Percentiles rank a stretch among this genome's conserved stretches.
Evolutionary conservation across 2,329 filamentous ascomycete species (phyloP).

Genomic region (Dendryphion nanum): DNA sequence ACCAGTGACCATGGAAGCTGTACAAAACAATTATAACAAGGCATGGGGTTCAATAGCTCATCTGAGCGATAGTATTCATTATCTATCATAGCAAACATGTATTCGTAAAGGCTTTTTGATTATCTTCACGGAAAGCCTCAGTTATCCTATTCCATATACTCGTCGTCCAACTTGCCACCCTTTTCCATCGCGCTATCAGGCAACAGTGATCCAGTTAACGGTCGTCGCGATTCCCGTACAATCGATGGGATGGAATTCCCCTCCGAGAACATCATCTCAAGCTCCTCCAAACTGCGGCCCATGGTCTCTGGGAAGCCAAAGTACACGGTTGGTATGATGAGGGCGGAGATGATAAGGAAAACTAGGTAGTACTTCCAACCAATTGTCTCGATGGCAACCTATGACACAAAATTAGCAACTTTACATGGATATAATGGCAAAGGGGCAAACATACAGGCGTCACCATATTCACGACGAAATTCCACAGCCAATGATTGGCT

Average conservation of each 20-base stretch:
- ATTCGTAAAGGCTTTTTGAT: too few species aligned
- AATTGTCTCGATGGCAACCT: conserved; percentile 50
- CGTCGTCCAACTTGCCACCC: neutral
- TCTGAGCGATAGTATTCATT: too few species aligned
- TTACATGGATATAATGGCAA: neutral
- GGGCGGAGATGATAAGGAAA: conserved; percentile 47
- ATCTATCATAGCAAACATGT: too few species aligned
- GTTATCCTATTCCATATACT: neutral
- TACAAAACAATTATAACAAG: too few species aligned
- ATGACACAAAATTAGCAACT: neutral
- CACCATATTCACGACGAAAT: conserved; percentile 27
- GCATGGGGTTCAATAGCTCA: too few species aligned
- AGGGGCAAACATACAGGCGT: conserved; percentile 39
- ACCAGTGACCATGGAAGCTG: too few species aligned
- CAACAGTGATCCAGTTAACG: conserved; percentile 11
- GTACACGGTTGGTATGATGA: conserved; percentile 47
- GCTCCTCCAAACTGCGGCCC: conserved; percentile 50
- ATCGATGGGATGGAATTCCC: conserved; percentile 29
- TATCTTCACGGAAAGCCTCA: neutral
- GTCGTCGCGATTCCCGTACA: conserved; percentile 20
- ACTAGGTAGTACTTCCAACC: conserved; percentile 54
- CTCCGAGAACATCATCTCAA: conserved; percentile 42
- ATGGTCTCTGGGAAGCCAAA: conserved; percentile 51
- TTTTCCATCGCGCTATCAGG: neutral
- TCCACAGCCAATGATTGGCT: conserved; percentile 53